Conservation (phyloP, 306 rosid species). For the Cajanus cajan region DNA sequence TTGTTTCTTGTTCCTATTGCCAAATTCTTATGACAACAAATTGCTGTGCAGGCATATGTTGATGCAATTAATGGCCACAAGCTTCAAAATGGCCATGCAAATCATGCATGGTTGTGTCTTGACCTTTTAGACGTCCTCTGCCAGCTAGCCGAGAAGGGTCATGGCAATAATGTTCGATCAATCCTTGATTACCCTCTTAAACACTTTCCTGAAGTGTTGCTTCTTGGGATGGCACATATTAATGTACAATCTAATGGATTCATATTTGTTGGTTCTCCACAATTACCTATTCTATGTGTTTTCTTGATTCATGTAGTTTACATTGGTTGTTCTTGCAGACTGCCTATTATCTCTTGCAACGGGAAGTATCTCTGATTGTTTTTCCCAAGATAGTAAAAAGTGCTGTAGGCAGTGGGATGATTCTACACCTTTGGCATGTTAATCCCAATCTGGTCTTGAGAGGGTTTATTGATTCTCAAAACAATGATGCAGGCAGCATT, state of each 20-base stretch:
- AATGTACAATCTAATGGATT: slow-evolving; percentile 50
- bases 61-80: slow-evolving; percentile 77
- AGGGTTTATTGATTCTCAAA: slow-evolving; percentile 69
- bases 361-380: slow-evolving; percentile 65
- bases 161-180: slow-evolving; percentile 75
- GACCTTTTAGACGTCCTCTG: slow-evolving; percentile 82
- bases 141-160: slow-evolving; percentile 92
- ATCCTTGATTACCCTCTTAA: slow-evolving; percentile 83
- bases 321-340: slow-evolving; percentile 62
- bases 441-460: slow-evolving; percentile 74
- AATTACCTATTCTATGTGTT: background rate
- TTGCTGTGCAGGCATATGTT: slow-evolving; percentile 55
- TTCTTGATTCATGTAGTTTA: slow-evolving; percentile 27
- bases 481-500: slow-evolving; percentile 57
- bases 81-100: slow-evolving; percentile 76
- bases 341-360: slow-evolving; percentile 82
- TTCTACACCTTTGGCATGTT: slow-evolving; percentile 80
- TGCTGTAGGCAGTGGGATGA: slow-evolving; percentile 55
- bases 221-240: slow-evolving; percentile 83
- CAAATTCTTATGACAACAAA: slow-evolving; percentile 9
- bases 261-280: background rate
- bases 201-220: slow-evolving; percentile 88
- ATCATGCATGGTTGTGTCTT: slow-evolving; percentile 93
- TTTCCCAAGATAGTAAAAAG: slow-evolving; percentile 71
- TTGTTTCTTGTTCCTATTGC: slow-evolving; percentile 15